Percentiles rank a stretch among this genome's conserved stretches.
phyloP scores from a whole-genome alignment of 768 basidiomycete species.

The Lenzites betulinus region DNA sequence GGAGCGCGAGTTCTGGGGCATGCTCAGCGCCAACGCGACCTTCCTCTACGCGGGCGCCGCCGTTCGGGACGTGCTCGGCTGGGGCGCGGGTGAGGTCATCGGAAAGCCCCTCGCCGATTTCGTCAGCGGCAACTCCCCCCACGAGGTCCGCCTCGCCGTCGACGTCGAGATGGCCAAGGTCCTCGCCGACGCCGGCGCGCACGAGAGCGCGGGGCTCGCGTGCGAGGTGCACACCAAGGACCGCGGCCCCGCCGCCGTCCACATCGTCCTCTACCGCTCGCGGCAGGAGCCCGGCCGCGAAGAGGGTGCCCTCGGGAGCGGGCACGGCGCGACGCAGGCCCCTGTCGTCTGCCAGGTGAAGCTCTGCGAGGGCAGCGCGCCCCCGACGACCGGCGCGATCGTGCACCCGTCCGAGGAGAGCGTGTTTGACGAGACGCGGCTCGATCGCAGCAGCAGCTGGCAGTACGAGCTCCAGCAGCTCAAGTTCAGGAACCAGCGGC shows the following conservation, averaged over 20 bases:
- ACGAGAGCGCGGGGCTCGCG: slow-evolving; percentile 24
- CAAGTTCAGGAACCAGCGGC: slow-evolving; percentile 64
- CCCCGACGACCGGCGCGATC: slow-evolving; percentile 10
- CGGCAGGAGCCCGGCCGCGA: slow-evolving; percentile 13
- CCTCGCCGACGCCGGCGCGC: slow-evolving; percentile 15
- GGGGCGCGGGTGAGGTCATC: slow-evolving; percentile 53
- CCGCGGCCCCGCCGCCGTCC: slow-evolving; percentile 32
- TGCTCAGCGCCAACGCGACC: slow-evolving; percentile 46
- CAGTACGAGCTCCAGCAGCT: slow-evolving; percentile 92
- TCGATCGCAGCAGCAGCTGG: slow-evolving; percentile 76
- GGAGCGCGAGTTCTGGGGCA: slow-evolving; percentile 56
- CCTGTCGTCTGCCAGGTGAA: slow-evolving; percentile 34
- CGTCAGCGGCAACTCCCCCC: slow-evolving; percentile 19
- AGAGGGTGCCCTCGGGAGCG: not conserved
- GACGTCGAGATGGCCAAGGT: slow-evolving; percentile 26
- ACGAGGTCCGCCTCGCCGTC: slow-evolving; percentile 25
- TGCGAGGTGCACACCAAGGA: slow-evolving; percentile 46
- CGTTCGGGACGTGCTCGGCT: slow-evolving; percentile 67
- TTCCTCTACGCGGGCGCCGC: slow-evolving; percentile 53
- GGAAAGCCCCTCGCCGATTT: slow-evolving; percentile 49
- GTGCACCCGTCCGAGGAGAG: slow-evolving; percentile 36
- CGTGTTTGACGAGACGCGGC: slow-evolving; percentile 75
- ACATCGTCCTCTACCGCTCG: slow-evolving; percentile 43
- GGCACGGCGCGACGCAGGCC: slow-evolving; percentile 2
- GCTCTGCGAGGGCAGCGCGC: slow-evolving; percentile 19